phyloP scores from a whole-genome alignment of 1,139 yeast genomes.

The Suhomyces panamericanus region DNA sequence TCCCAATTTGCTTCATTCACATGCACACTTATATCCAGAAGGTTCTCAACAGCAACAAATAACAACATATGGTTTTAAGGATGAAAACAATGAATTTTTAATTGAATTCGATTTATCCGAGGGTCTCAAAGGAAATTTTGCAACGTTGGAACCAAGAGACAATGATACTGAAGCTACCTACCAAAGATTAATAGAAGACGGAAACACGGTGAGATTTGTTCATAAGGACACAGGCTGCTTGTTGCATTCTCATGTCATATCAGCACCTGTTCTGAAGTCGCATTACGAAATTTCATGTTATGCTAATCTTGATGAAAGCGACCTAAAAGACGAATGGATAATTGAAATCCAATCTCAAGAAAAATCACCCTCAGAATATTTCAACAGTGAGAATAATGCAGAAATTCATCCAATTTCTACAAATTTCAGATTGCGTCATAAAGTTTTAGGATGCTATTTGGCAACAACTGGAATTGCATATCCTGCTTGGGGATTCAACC shows the following conservation, averaged over 20 bases:
- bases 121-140: constrained; percentile 26
- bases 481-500: constrained; percentile 82
- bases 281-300: constrained; percentile 69
- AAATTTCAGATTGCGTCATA: constrained; percentile 62
- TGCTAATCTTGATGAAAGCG: constrained; percentile 56
- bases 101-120: constrained; percentile 45
- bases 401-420: constrained; percentile 69
- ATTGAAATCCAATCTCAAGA: constrained; percentile 63
- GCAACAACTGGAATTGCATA: constrained; percentile 71
- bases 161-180: constrained; percentile 26
- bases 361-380: constrained; percentile 48
- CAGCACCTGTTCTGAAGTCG: constrained; percentile 54
- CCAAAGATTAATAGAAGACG: constrained; percentile 38
- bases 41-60: constrained; percentile 76
- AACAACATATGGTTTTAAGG: constrained; percentile 76
- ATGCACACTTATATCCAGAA: constrained; percentile 63
- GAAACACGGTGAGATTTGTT: constrained; percentile 54
- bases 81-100: constrained; percentile 63
- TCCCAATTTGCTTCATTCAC: constrained; percentile 73
- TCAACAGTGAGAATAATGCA: constrained; percentile 40
- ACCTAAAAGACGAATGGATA: constrained; percentile 70
- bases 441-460: constrained; percentile 66
- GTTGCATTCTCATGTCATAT: constrained; percentile 62
- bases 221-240: constrained; percentile 56
- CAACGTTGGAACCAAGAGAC: constrained; percentile 33